Conservation (phyloP, 2,329 filamentous ascomycete genomes). For the Keithomyces neogunnii region DNA sequence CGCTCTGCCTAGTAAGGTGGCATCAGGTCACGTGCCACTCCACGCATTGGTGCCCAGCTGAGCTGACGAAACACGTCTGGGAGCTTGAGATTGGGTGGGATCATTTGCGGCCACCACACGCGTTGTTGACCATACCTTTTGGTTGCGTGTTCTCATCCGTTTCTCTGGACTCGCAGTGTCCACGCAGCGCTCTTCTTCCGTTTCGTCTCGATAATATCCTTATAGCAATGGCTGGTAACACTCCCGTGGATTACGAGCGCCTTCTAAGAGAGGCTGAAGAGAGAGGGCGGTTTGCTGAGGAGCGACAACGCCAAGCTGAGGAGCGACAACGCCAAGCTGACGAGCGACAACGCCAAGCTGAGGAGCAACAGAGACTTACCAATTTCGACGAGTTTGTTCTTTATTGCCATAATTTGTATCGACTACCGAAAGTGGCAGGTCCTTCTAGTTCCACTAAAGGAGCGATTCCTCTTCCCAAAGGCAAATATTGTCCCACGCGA, state of each 20-base stretch:
- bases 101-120: too few species aligned
- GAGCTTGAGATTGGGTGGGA: too few species aligned
- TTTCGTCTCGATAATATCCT: neutral
- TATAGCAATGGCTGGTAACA: neutral
- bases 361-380: neutral
- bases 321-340: neutral
- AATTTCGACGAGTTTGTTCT: neutral
- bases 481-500: neutral
- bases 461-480: neutral
- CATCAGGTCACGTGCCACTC: too few species aligned
- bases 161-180: too few species aligned
- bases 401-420: neutral
- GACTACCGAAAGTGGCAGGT: neutral
- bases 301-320: neutral
- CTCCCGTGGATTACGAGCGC: neutral
- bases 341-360: neutral
- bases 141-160: too few species aligned
- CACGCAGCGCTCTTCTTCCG: too few species aligned
- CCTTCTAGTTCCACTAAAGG: neutral
- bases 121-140: too few species aligned
- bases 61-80: too few species aligned
- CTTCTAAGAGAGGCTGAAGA: neutral
- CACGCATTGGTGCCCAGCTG: too few species aligned
- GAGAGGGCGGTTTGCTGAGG: neutral
- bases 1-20: too few species aligned